A percentile compares a stretch with the other conserved stretches of the same genome.
phyloP scores from a whole-genome alignment of 1,284 basidiomycete species.

The Porogramme epimiltina region DNA sequence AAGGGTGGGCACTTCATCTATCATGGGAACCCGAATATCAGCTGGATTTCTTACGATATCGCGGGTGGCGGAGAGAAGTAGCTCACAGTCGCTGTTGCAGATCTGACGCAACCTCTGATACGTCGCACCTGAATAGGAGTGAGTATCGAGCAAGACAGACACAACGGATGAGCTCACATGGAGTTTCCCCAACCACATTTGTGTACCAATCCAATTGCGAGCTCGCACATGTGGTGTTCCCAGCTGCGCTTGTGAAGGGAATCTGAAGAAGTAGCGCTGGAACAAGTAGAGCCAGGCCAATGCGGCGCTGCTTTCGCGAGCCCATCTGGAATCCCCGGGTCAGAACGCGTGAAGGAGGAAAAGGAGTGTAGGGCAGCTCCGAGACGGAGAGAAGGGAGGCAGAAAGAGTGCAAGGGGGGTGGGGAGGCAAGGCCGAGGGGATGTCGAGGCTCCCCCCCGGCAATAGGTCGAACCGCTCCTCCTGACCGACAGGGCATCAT shows the following conservation, averaged over 20 bases:
- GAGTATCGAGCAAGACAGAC: too few species aligned
- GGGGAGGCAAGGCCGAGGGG: not conserved
- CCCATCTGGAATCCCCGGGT: too few species aligned
- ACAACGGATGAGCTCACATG: constrained; percentile 7
- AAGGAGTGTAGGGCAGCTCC: too few species aligned
- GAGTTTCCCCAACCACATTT: constrained; percentile 15
- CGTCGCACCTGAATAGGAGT: constrained; percentile 14
- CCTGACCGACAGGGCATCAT: too few species aligned
- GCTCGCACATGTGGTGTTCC: constrained; percentile 10
- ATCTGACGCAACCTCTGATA: constrained; percentile 22
- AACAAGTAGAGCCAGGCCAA: too few species aligned
- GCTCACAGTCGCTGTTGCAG: constrained; percentile 22
- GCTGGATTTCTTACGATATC: not conserved
- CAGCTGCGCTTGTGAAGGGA: not conserved
- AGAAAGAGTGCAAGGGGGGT: not conserved
- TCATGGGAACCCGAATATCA: not conserved
- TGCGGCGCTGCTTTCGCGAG: too few species aligned
- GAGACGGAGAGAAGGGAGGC: not conserved
- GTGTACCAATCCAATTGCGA: constrained; percentile 17
- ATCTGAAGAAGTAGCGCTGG: too few species aligned
- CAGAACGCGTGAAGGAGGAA: too few species aligned
- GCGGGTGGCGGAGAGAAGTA: not conserved
- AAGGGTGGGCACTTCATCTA: constrained; percentile 18
- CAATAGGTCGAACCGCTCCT: too few species aligned
- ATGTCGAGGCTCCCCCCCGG: not conserved